phyloP scores from a whole-genome alignment of 495 filamentous ascomycete species.

The Penicillium waksmanii region DNA sequence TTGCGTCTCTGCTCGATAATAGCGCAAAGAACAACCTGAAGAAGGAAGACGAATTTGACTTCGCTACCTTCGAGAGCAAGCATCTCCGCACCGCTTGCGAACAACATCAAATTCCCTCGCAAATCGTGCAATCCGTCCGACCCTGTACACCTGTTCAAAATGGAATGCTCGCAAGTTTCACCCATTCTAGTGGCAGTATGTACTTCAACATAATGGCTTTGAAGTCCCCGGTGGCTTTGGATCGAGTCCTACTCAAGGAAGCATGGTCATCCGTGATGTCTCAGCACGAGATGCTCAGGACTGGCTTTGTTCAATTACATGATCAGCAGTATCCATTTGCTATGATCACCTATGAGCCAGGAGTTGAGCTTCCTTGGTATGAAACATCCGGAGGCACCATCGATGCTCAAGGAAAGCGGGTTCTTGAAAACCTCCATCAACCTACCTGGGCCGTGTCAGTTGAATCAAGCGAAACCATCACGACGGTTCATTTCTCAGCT shows the following conservation, averaged over 20 bases:
- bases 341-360: constrained; percentile 61
- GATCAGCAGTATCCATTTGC: constrained; percentile 58
- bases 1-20: constrained; percentile 29
- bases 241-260: constrained; percentile 54
- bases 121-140: constrained; percentile 33
- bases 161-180: constrained; percentile 77
- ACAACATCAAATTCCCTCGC: constrained; percentile 19
- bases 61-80: constrained; percentile 52
- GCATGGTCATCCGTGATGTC: constrained; percentile 63
- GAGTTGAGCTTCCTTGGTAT: constrained; percentile 48
- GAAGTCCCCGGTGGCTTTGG: constrained; percentile 50
- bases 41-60: constrained; percentile 26
- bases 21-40: constrained; percentile 7
- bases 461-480: constrained; percentile 17
- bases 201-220: constrained; percentile 84
- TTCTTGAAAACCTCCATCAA: constrained; percentile 41
- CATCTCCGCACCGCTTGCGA: constrained; percentile 55
- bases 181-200: constrained; percentile 61
- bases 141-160: constrained; percentile 74
- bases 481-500: constrained; percentile 52
- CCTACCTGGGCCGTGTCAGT: constrained; percentile 55
- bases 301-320: constrained; percentile 62
- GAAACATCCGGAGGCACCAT: constrained; percentile 25
- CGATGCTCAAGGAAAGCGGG: constrained; percentile 19
- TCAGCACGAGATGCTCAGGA: constrained; percentile 70